Conservation (phyloP, 2,329 filamentous ascomycete species). For the Fusarium sarcochroum region DNA sequence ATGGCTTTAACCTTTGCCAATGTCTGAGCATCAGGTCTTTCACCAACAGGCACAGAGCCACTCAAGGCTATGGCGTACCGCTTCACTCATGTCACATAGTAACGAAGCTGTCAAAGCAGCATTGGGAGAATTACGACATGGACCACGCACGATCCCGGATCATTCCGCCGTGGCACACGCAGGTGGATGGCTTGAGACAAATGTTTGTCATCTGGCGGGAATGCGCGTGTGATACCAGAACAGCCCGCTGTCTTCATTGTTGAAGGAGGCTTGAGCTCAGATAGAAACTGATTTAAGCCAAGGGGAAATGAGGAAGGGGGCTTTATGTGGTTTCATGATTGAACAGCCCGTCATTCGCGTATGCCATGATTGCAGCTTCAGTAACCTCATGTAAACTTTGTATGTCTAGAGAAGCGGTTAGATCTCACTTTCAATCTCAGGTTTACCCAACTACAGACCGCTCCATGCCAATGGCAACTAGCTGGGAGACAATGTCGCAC, state of each 20-base stretch:
- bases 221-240: slow-evolving; percentile 32
- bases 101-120: slow-evolving; percentile 37
- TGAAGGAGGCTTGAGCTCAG: not conserved
- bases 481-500: slow-evolving; percentile 18
- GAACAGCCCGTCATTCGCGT: not conserved
- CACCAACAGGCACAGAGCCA: not conserved
- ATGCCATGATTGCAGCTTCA: not conserved
- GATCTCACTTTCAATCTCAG: not conserved
- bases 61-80: not conserved
- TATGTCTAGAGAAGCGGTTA: not conserved
- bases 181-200: slow-evolving; percentile 38
- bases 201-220: slow-evolving; percentile 42
- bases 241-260: slow-evolving; percentile 6
- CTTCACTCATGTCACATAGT: slow-evolving; percentile 15
- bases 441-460: slow-evolving; percentile 8
- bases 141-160: slow-evolving; percentile 30
- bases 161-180: slow-evolving; percentile 35
- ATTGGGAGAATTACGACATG: slow-evolving; percentile 38
- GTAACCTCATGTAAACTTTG: not conserved
- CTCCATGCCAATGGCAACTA: slow-evolving; percentile 14
- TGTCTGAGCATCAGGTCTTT: not conserved
- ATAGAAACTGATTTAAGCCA: not conserved
- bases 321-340: not conserved
- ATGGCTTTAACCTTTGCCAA: not conserved
- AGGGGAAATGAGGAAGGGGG: not conserved